A percentile compares a stretch with the other conserved stretches of the same genome.
phyloP scores from a whole-genome alignment of 2,329 filamentous ascomycete genomes.

The Fusarium albosuccineum region DNA sequence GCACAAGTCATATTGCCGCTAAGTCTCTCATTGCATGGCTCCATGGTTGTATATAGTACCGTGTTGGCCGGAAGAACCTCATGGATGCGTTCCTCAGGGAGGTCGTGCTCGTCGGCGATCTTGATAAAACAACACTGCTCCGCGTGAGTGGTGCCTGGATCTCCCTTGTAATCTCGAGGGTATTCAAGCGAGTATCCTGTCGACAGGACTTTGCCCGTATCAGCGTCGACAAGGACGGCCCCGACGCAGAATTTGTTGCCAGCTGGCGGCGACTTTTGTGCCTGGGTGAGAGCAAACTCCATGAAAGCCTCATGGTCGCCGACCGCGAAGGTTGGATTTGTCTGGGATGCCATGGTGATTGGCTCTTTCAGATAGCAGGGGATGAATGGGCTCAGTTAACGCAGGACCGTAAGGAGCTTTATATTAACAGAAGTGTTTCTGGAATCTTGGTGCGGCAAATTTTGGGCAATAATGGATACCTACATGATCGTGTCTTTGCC shows the following conservation, averaged over 20 bases:
- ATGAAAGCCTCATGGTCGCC: constrained; percentile 55
- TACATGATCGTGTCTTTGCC: constrained; percentile 1
- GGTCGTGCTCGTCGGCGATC: constrained; percentile 52
- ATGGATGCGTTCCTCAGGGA: constrained; percentile 52
- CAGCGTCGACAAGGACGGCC: constrained; percentile 55
- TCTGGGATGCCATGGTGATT: constrained; percentile 16
- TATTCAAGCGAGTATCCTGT: constrained; percentile 59
- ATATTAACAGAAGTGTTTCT: constrained; percentile 3
- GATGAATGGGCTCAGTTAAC: not conserved
- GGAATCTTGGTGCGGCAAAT: constrained; percentile 13
- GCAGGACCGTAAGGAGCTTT: not conserved
- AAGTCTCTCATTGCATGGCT: constrained; percentile 58
- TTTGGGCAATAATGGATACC: not conserved
- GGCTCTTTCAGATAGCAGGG: not conserved
- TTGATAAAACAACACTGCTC: constrained; percentile 62
- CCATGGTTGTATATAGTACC: constrained; percentile 60
- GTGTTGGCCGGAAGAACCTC: constrained; percentile 56
- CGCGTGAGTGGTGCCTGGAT: constrained; percentile 56
- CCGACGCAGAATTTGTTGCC: constrained; percentile 58
- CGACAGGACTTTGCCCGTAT: constrained; percentile 53
- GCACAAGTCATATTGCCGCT: constrained; percentile 55
- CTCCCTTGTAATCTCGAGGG: constrained; percentile 52
- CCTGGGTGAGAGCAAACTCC: constrained; percentile 53
- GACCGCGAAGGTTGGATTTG: constrained; percentile 39
- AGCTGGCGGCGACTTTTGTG: constrained; percentile 53